Conservation (phyloP, 192 early-diverging fungal species). For the Gaertneriomyces semiglobifer region DNA sequence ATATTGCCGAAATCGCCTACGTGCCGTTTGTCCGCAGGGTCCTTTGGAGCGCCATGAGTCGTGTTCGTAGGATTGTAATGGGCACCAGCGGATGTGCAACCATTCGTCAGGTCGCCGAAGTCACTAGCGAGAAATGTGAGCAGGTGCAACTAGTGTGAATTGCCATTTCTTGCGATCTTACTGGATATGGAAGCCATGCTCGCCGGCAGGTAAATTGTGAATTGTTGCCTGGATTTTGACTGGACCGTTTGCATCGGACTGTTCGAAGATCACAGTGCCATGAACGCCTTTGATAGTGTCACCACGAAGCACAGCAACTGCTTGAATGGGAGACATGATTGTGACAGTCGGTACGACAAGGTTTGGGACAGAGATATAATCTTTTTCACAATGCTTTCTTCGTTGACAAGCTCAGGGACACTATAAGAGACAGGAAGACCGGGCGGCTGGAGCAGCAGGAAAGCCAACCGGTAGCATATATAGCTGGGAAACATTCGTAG, state of each 20-base stretch:
- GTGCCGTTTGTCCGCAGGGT: conserved; percentile 2
- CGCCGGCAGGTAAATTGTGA: neutral
- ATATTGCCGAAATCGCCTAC: conserved; percentile 7
- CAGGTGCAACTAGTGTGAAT: neutral
- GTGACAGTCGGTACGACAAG: too few species aligned
- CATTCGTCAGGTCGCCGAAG: neutral
- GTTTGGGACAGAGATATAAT: too few species aligned
- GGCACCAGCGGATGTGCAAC: conserved; percentile 3
- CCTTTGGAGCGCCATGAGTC: neutral
- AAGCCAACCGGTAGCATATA: too few species aligned
- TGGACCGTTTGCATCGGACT: neutral
- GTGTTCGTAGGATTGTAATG: neutral
- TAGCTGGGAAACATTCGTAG: too few species aligned
- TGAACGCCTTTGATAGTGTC: neutral
- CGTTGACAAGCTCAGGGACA: too few species aligned
- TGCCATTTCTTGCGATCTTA: neutral
- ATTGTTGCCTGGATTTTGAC: neutral
- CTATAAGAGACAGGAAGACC: too few species aligned
- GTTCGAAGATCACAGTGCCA: neutral
- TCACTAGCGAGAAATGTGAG: neutral
- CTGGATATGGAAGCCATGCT: conserved; percentile 2
- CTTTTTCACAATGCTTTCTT: too few species aligned
- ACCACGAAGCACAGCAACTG: neutral
- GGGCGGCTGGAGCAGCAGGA: too few species aligned
- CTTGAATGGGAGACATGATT: neutral